These are phyloP conservation scores for Xylaria sp. DNA, from an alignment of 2,329 filamentous ascomycete species.

Conservation along the genomic window DNA sequence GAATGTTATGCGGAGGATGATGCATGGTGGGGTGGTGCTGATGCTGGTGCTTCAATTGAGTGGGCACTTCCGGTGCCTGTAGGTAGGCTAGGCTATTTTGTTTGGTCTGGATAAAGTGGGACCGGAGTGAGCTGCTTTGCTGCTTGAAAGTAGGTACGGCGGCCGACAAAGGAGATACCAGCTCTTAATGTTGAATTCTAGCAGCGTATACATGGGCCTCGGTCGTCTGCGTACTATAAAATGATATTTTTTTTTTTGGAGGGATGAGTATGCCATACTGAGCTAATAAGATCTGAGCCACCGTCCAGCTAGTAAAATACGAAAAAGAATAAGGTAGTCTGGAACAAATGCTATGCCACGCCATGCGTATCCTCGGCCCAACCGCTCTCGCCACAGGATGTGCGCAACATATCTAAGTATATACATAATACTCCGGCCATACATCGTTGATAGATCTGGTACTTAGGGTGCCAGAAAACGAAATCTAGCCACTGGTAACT, in stretches of 20 bases:
- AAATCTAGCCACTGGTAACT: not conserved
- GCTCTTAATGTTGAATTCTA: not conserved
- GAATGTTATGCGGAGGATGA: conserved; percentile 1
- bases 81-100: not conserved
- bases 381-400: not conserved
- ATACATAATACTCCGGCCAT: conserved; percentile 8
- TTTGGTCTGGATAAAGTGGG: not conserved
- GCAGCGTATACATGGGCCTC: not conserved
- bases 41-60: conserved; percentile 1
- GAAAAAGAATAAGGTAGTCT: not conserved
- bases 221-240: not conserved
- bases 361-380: conserved; percentile 16
- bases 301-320: not conserved
- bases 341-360: conserved; percentile 22
- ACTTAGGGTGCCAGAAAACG: not conserved
- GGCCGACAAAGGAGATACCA: not conserved
- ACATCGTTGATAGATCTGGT: conserved; percentile 5
- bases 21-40: conserved; percentile 31
- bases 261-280: not conserved
- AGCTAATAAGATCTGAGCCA: conserved; percentile 1
- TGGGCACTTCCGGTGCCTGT: not conserved
- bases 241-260: no score
- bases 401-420: conserved; percentile 10
- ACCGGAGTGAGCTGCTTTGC: not conserved
- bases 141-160: not conserved